phyloP scores from a whole-genome alignment of 2,329 filamentous ascomycete species.

The Monilinia polystroma region DNA sequence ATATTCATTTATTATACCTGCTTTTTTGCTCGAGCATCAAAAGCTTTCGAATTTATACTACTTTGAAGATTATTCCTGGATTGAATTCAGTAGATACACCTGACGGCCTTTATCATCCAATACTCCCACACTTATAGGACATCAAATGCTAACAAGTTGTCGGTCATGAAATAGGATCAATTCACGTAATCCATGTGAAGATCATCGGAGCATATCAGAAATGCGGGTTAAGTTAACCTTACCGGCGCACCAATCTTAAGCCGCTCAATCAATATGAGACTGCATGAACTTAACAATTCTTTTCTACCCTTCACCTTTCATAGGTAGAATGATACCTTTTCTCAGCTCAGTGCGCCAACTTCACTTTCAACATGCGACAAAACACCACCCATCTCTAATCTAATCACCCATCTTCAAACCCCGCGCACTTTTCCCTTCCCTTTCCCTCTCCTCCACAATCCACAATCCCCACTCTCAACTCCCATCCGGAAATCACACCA shows the following conservation, averaged over 20 bases:
- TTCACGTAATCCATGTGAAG: constrained; percentile 4
- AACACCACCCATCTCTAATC: background rate
- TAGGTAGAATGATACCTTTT: background rate
- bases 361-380: background rate
- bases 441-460: background rate
- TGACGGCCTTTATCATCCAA: background rate
- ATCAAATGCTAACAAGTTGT: background rate
- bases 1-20: too few relatives aligned
- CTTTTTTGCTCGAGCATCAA: background rate
- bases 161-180: background rate
- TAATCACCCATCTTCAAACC: background rate
- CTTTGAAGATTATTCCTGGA: background rate
- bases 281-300: background rate
- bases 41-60: background rate
- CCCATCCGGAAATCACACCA: background rate
- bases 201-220: constrained; percentile 5
- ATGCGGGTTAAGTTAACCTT: background rate
- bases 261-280: background rate
- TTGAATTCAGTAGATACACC: background rate
- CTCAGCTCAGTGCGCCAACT: background rate
- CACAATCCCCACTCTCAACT: background rate
- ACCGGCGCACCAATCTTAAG: background rate
- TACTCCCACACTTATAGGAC: background rate
- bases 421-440: background rate
- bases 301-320: background rate